Evolutionary conservation across 202 grass and related monocot genomes (phyloP), one percentile per base, ranked within the genome.

Genomic region (Zoysia matrella): DNA sequence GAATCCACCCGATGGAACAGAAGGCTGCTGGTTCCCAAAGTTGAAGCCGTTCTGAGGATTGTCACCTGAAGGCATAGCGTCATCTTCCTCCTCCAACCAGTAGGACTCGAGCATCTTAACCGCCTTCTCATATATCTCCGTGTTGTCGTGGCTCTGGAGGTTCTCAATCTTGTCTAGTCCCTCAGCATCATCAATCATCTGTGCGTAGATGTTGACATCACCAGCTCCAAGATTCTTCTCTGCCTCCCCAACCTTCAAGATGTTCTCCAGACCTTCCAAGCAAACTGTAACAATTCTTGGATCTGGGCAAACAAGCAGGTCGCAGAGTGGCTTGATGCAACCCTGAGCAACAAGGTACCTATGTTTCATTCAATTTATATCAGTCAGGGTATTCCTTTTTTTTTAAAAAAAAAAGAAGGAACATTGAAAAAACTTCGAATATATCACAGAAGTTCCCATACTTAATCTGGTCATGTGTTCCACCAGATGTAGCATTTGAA

Each of bases 161-260:
- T 95, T 95, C 89, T 99, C 96, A 77, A 99, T 99, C 91, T 99
- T 99, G 48, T 99, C 96, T 74, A 99, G 63, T 6, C 96, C 96
- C 87, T 99, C 96, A 39, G 92, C 92, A 68, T 99, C 96, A 68
- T 99, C 96, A 71, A 99, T 93, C 89, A 99, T 79, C 57, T 99
- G 96, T 1, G 91, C 91, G 47, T 91, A 99, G 43, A 73, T 11
- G 55, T 99, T 99, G 64, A 95, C 85, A 76, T 91, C 88, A 0
- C 86, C 85, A 47, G 74, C 90, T 0, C 81, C 88, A 47, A 89
- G 71, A 63, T 88, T 94, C 75, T 95, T 98, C 15, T 95, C 92
- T 46, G 89, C 85, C 78, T 92, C 92, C 0, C 96, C 96, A 52
- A 93, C 83, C 87, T 99, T 99, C 74, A 99, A 79, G 72, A 99